Conservation (phyloP, 345 rosid genomes). For the Raphanus raphanistrum region DNA sequence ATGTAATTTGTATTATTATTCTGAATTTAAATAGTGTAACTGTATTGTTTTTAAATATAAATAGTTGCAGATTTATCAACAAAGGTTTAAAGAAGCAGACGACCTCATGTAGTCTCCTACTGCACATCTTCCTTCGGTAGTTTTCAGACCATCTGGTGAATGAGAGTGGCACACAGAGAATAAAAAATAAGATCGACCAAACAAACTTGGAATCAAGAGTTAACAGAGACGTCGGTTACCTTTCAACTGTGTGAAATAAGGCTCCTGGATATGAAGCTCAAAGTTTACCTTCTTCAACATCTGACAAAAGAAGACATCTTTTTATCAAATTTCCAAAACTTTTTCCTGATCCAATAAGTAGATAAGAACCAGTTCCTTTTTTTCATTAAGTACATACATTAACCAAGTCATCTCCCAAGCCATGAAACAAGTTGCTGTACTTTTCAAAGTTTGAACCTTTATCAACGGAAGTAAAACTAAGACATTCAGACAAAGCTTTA, state of each 20-base stretch:
- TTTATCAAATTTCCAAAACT: neutral
- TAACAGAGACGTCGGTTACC: slow-evolving; percentile 39
- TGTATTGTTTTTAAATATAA: neutral
- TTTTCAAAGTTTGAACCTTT: slow-evolving; percentile 35
- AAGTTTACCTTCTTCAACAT: slow-evolving; percentile 53
- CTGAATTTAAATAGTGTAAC: neutral
- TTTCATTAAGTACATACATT: slow-evolving; percentile 39
- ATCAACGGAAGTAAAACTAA: slow-evolving; percentile 38
- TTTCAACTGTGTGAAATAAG: slow-evolving; percentile 64
- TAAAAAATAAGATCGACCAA: neutral
- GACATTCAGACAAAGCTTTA: slow-evolving; percentile 40
- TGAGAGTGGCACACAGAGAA: neutral
- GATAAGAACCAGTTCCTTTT: neutral
- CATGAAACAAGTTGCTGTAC: slow-evolving; percentile 32
- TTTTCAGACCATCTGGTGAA: slow-evolving; percentile 65
- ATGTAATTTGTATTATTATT: neutral
- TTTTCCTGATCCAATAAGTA: neutral
- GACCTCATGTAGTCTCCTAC: slow-evolving; percentile 64
- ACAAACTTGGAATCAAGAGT: neutral
- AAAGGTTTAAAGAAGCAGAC: slow-evolving; percentile 33
- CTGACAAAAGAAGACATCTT: slow-evolving; percentile 36
- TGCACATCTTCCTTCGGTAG: slow-evolving; percentile 85
- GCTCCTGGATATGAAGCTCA: slow-evolving; percentile 78
- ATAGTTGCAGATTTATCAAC: neutral
- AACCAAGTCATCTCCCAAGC: slow-evolving; percentile 30